phyloP scores from a whole-genome alignment of 192 early-diverging fungal species.

The Martensiomyces pterosporus region DNA sequence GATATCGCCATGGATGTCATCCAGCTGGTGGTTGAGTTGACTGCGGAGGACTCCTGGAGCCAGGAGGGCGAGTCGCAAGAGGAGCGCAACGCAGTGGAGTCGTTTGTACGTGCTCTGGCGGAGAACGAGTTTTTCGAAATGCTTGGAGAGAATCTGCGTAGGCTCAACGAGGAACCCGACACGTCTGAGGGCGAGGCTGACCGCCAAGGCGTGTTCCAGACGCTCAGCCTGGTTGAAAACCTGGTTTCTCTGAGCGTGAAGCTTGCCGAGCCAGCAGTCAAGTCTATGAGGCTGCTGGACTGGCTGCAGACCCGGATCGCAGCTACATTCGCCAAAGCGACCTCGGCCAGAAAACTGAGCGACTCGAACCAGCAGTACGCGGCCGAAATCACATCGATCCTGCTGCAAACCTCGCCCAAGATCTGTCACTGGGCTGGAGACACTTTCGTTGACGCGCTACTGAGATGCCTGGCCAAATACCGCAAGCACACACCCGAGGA shows the following conservation, averaged over 20 bases:
- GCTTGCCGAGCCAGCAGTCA: conserved; percentile 61
- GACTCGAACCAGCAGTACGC: conserved; percentile 87
- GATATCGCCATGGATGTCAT: conserved; percentile 86
- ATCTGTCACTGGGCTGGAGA: conserved; percentile 48
- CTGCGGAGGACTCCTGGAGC: conserved; percentile 81
- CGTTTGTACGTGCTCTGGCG: conserved; percentile 66
- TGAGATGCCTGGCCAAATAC: conserved; percentile 64
- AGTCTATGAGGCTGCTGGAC: conserved; percentile 60
- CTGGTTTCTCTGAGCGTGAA: conserved; percentile 68
- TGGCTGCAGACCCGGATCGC: conserved; percentile 71
- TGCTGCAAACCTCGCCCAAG: conserved; percentile 65
- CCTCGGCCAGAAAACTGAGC: too few species aligned
- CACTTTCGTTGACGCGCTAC: conserved; percentile 63
- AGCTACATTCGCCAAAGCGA: conserved; percentile 3
- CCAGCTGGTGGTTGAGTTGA: conserved; percentile 85
- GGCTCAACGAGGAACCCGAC: conserved; percentile 66
- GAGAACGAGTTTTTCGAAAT: conserved; percentile 67
- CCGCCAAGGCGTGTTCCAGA: conserved; percentile 80
- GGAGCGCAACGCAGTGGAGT: conserved; percentile 53
- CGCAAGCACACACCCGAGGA: conserved; percentile 70
- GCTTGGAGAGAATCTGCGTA: conserved; percentile 72
- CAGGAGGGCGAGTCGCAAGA: conserved; percentile 57
- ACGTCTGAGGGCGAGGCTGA: conserved; percentile 60
- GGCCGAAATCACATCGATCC: conserved; percentile 79
- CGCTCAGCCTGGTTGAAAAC: conserved; percentile 83